These are phyloP conservation scores for Eucalyptus erythrocorys DNA, from an alignment of 345 rosid genomes.

Conservation along the genomic window DNA sequence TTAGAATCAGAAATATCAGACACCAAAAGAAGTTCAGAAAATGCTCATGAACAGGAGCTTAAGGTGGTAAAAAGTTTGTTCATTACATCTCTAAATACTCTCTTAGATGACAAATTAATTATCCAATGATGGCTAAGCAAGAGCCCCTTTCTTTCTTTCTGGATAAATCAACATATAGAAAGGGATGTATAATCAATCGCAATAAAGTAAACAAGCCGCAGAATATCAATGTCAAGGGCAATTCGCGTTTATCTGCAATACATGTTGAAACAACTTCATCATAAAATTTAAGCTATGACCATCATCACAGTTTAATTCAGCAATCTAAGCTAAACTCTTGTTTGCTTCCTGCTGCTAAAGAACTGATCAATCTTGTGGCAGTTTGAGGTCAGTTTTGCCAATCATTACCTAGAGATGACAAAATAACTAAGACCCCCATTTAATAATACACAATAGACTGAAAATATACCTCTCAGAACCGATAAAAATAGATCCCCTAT, in stretches of 20 bases:
- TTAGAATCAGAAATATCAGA: neutral
- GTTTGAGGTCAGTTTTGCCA: neutral
- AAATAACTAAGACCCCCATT: neutral
- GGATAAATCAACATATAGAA: neutral
- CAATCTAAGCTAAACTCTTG: neutral
- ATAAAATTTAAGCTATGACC: neutral
- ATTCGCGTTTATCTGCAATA: neutral
- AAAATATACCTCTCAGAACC: constrained; percentile 66
- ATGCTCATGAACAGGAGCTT: neutral
- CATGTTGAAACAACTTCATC: neutral
- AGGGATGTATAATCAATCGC: neutral
- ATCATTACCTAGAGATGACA: neutral
- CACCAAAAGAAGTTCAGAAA: neutral
- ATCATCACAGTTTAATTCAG: neutral
- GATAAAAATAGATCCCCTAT: constrained; percentile 66
- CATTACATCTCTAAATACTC: neutral
- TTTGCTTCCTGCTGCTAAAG: neutral
- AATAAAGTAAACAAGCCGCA: neutral
- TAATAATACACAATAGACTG: neutral
- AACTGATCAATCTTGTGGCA: neutral
- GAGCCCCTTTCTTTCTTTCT: neutral
- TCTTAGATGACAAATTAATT: neutral
- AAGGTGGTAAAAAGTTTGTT: neutral
- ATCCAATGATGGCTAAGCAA: neutral
- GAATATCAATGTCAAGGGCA: neutral